Conservation (phyloP, 371 early-diverging fungal genomes). For the Syncephalis plumigaleata region DNA sequence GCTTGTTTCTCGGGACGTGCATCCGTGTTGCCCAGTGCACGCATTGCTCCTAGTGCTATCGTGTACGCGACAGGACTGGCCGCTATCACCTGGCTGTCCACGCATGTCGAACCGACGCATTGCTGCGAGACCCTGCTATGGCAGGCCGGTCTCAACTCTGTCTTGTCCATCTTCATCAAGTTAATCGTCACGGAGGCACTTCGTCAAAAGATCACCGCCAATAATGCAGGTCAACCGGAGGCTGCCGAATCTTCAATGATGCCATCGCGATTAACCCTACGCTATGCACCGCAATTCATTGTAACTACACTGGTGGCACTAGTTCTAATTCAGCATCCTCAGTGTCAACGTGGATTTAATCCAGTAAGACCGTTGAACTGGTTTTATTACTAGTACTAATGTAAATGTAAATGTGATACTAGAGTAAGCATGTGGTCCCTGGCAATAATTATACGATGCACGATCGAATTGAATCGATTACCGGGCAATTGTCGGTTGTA, state of each 20-base stretch:
- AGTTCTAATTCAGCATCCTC: constrained; percentile 16
- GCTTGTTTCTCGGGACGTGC: constrained; percentile 13
- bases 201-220: background rate
- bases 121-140: constrained; percentile 13
- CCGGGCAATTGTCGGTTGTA: constrained; percentile 52
- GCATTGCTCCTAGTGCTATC: constrained; percentile 10
- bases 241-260: constrained; percentile 2
- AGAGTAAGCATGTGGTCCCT: no score
- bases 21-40: constrained; percentile 8
- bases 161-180: constrained; percentile 3
- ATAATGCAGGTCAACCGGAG: background rate
- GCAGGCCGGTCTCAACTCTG: constrained; percentile 12
- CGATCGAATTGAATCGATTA: constrained; percentile 8
- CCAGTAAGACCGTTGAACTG: constrained; percentile 6
- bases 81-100: constrained; percentile 16
- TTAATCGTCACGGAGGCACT: background rate
- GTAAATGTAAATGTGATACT: background rate
- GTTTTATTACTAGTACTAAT: background rate
- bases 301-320: constrained; percentile 13
- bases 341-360: constrained; percentile 15
- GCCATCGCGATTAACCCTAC: constrained; percentile 6
- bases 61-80: constrained; percentile 11
- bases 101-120: constrained; percentile 13
- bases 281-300: constrained; percentile 12
- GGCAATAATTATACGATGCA: background rate